Conservation (phyloP, 148 eudicot species). For the Limonium bicolor region DNA sequence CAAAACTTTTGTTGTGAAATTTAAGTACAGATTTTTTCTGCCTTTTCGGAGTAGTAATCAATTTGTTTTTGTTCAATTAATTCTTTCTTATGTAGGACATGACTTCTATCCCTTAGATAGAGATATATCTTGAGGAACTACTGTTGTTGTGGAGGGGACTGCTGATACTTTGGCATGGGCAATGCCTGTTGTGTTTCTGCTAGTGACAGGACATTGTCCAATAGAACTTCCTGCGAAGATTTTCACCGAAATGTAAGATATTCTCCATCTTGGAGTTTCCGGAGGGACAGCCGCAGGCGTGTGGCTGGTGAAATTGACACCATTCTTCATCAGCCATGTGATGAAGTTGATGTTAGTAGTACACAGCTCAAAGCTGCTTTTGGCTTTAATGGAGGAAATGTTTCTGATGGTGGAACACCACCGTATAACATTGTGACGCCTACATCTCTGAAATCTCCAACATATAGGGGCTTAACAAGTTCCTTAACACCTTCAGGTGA, state of each 20-base stretch:
- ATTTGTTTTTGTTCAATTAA: no score
- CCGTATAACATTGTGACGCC: constrained; percentile 1
- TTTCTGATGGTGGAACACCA: constrained; percentile 3
- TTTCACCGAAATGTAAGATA: constrained; percentile 15
- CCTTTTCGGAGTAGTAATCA: no score
- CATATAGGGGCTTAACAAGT: constrained; percentile 1
- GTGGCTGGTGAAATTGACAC: constrained; percentile 24
- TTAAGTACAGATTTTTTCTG: no score
- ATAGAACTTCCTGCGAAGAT: constrained; percentile 15
- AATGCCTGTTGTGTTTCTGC: constrained; percentile 45
- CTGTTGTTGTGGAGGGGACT: no score
- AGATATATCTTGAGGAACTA: no score
- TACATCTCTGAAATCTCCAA: neutral
- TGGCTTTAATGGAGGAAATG: neutral
- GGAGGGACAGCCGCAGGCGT: constrained; percentile 30
- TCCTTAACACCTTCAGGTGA: constrained; percentile 6
- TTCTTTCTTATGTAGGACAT: no score
- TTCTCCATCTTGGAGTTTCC: constrained; percentile 49
- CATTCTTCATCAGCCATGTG: neutral
- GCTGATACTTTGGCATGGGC: no score
- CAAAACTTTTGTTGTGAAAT: no score
- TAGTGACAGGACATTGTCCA: constrained; percentile 18
- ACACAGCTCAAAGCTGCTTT: constrained; percentile 3
- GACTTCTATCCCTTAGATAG: no score
- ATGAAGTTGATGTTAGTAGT: neutral